Evolutionary conservation across 768 basidiomycete genomes (phyloP).

Genomic region (Mycena belliarum): DNA sequence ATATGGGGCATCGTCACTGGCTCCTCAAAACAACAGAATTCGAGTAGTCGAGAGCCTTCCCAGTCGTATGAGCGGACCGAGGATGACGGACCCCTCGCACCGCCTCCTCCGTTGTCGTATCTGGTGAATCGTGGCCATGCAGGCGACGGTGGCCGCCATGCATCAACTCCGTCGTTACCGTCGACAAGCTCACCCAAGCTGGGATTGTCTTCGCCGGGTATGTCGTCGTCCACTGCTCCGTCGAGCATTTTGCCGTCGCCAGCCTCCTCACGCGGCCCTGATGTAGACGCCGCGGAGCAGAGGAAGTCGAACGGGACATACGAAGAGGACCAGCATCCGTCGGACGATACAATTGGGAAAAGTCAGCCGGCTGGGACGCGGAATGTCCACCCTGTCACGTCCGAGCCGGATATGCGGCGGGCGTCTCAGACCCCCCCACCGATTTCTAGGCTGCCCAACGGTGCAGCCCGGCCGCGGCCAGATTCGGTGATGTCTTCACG

Average conservation of each 20-base stretch:
- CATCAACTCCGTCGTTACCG: conserved; percentile 70
- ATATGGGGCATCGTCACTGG: conserved; percentile 81
- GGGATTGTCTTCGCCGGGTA: conserved; percentile 55
- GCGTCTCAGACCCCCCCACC: conserved; percentile 29
- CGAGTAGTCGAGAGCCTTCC: conserved; percentile 32
- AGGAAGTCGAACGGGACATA: conserved; percentile 41
- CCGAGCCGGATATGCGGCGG: conserved; percentile 65
- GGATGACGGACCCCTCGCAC: conserved; percentile 78
- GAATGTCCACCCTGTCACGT: conserved; percentile 54
- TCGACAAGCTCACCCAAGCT: conserved; percentile 59
- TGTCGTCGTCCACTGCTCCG: conserved; percentile 75
- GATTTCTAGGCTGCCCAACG: conserved; percentile 31
- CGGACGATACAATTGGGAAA: conserved; percentile 37
- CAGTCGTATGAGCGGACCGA: conserved; percentile 50
- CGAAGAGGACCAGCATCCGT: conserved; percentile 39
- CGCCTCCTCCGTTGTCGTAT: conserved; percentile 90
- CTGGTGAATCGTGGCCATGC: conserved; percentile 66
- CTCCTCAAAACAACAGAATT: conserved; percentile 43
- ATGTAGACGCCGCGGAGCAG: conserved; percentile 52
- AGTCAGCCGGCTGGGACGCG: conserved; percentile 30
- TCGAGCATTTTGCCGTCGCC: conserved; percentile 78
- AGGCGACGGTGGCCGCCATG: conserved; percentile 55
- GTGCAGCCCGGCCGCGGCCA: conserved; percentile 21
- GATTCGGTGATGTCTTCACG: conserved; percentile 31
- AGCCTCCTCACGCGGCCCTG: conserved; percentile 65